Base-by-base conservation (phyloP, 495 filamentous ascomycete species). In the Stereocaulon alpinum region DNA sequence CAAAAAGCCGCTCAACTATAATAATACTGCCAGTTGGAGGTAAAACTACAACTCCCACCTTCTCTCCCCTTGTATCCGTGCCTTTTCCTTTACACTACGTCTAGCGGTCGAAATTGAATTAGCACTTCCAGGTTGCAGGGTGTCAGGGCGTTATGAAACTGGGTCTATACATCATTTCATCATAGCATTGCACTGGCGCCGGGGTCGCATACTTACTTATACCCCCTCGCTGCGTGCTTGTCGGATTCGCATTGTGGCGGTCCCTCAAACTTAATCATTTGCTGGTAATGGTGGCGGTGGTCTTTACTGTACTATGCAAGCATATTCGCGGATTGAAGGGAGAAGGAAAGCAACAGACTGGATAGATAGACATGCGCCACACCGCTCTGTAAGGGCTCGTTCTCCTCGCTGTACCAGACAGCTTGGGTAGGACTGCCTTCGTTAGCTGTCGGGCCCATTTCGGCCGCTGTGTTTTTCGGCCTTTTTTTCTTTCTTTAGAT, bases 131-230 rank as follows among this genome's bases (percentile, higher is more conserved):
- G 37, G 34, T 40, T 42, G 56, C 56, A 59, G 45, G 56, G 56
- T 49, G 56, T 59, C 51, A 45, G 56, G 56, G 56, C 29, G 22
- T 50, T 52, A 37, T 37, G 7, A 6, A 37, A 1, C 7, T 52
- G 47, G 27, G 30, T n/a, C 47, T 52, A 37, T 37, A 52, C 17
- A 52, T 6, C 29, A 7, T n/a, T 44, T 17, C 15, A 15, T 44
- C 14, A 40, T 40, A 15, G 44, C 56, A 58, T 58, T 42, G 20
- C 56, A 49, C 56, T 54, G 56, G 56, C 56, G 56, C 56, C 20
- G 45, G 56, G 56, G 47, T 59, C 45, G 45, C 47, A 58, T 58
- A 58, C 47, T 29, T 59, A 34, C 5, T 41, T 59, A 59, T 59
- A 50, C 56, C 56, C 56, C 47, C 47, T 20, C 40, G 34, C 47